Evolutionary conservation across 2,329 filamentous ascomycete species (phyloP).

Genomic region (Fusarium sarcochroum): DNA sequence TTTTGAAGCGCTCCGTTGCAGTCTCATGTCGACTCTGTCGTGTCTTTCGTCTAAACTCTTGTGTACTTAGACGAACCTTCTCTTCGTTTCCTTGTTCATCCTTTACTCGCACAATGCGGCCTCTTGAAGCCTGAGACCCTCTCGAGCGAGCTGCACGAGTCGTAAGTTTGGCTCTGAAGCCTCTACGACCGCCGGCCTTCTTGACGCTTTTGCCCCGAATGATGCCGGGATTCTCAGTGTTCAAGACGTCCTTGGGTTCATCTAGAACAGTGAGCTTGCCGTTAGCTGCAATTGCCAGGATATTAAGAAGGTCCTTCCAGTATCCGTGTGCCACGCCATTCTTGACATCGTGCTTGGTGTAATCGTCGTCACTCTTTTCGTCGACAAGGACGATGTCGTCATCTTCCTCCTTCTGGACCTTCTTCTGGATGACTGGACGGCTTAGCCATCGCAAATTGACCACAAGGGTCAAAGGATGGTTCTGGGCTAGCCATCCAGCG

Average conservation of each 20-base stretch:
- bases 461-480: conserved; percentile 68
- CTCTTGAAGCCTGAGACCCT: background rate
- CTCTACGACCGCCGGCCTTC: conserved; percentile 17
- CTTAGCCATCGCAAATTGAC: conserved; percentile 69
- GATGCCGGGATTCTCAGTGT: conserved; percentile 52
- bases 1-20: conserved; percentile 58
- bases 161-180: background rate
- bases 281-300: conserved; percentile 66
- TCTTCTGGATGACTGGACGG: conserved; percentile 69
- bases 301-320: conserved; percentile 73
- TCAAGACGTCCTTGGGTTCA: conserved; percentile 58
- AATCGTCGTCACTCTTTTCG: conserved; percentile 55
- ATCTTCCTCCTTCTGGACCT: conserved; percentile 56
- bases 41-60: conserved; percentile 49
- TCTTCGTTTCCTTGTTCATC: conserved; percentile 3
- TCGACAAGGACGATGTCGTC: conserved; percentile 55
- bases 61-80: conserved; percentile 13
- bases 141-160: background rate
- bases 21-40: conserved; percentile 58
- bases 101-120: background rate
- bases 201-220: conserved; percentile 38
- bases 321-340: conserved; percentile 70
- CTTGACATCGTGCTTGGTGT: conserved; percentile 57
- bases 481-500: conserved; percentile 68
- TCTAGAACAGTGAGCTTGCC: conserved; percentile 59